phyloP scores from a whole-genome alignment of 306 rosid species.

The Bauhinia variegata region DNA sequence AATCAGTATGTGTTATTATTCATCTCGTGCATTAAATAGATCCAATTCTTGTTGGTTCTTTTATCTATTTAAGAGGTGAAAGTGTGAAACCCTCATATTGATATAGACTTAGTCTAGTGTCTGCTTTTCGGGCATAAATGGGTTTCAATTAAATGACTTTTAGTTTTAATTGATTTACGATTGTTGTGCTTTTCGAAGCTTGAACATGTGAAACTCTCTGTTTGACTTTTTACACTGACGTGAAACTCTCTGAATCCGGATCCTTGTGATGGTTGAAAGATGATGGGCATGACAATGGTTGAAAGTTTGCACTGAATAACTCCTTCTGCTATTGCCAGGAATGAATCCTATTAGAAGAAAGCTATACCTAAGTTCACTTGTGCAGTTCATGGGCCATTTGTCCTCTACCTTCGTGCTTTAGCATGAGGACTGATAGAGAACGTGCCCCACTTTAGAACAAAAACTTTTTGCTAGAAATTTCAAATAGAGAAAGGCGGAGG shows the following conservation, averaged over 20 bases:
- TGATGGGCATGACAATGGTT: no score
- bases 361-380: slow-evolving; percentile 14
- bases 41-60: background rate
- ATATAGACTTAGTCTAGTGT: no score
- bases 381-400: slow-evolving; percentile 7
- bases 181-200: background rate
- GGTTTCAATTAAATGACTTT: no score
- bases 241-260: no score
- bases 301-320: background rate
- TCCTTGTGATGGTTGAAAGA: no score
- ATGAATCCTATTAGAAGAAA: background rate
- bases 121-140: no score
- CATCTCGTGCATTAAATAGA: background rate
- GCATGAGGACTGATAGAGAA: background rate
- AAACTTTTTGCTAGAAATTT: slow-evolving; percentile 14
- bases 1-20: slow-evolving; percentile 47
- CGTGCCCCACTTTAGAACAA: background rate
- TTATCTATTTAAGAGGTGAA: background rate
- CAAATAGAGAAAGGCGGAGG: slow-evolving; percentile 15
- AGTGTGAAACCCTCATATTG: no score
- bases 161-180: no score
- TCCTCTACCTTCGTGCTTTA: slow-evolving; percentile 8
- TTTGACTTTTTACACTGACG: no score
- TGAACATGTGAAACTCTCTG: background rate
- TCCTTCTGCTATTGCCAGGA: background rate